A percentile compares a stretch with the other conserved stretches of the same genome.
These are phyloP conservation scores for Rhodotorula sp. DNA, from an alignment of 1,284 basidiomycete genomes.

Conservation along the genomic window DNA sequence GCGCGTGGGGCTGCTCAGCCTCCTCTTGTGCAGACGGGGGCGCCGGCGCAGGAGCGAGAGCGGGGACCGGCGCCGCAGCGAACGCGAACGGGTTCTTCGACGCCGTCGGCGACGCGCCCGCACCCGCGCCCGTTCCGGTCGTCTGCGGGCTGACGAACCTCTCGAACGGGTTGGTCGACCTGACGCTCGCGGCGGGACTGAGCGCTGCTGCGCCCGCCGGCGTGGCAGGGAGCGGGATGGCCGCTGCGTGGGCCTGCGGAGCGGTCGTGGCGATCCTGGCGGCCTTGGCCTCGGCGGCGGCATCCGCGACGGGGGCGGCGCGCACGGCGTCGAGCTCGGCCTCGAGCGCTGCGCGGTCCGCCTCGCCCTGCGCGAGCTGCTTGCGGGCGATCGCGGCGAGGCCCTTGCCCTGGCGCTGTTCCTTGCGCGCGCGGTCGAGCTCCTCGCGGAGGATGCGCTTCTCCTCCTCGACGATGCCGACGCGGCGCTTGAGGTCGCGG, in stretches of 20 bases:
- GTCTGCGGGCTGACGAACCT: conserved; percentile 59
- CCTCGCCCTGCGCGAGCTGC: conserved; percentile 83
- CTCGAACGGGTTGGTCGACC: conserved; percentile 85
- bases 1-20: neutral
- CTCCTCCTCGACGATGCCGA: conserved; percentile 77
- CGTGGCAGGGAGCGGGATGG: conserved; percentile 68
- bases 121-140: conserved; percentile 17
- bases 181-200: conserved; percentile 54
- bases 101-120: neutral
- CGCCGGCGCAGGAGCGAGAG: neutral
- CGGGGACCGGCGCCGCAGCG: neutral
- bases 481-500: conserved; percentile 77
- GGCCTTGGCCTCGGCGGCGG: conserved; percentile 33
- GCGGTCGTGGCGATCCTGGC: conserved; percentile 41
- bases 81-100: conserved; percentile 27
- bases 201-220: conserved; percentile 60
- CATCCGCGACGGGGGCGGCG: neutral
- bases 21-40: neutral
- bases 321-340: conserved; percentile 57
- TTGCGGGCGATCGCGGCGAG: conserved; percentile 91
- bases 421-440: conserved; percentile 87
- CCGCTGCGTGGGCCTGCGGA: conserved; percentile 57
- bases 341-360: conserved; percentile 68
- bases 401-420: conserved; percentile 94
- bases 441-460: conserved; percentile 70